Percentiles rank a stretch among this genome's conserved stretches.
Conservation (phyloP, 257 asterid species). For the Ilex asprella region DNA sequence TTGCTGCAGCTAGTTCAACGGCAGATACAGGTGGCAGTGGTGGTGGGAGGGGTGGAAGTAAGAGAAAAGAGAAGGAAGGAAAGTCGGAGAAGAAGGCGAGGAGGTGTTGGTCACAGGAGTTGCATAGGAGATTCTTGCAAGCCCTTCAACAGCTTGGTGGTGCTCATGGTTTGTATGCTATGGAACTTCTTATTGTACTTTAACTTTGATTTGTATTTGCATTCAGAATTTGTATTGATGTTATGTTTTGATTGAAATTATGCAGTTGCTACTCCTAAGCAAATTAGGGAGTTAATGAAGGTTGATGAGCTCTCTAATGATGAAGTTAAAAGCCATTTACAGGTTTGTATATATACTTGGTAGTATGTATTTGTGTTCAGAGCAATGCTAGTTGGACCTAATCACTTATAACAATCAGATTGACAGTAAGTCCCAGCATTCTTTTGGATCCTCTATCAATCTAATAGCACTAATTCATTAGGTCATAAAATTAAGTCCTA, state of each 20-base stretch:
- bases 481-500: too few relatives aligned
- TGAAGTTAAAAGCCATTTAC: conserved; percentile 74
- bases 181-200: not conserved
- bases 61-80: conserved; percentile 40
- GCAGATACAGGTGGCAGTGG: conserved; percentile 10
- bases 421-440: too few relatives aligned
- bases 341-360: conserved; percentile 30
- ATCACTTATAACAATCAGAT: too few relatives aligned
- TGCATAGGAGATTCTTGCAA: conserved; percentile 52
- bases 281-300: conserved; percentile 73
- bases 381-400: too few relatives aligned
- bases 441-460: too few relatives aligned
- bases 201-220: too few relatives aligned
- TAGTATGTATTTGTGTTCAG: too few relatives aligned
- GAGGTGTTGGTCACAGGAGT: conserved; percentile 66
- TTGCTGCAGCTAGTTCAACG: not conserved
- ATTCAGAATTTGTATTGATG: not conserved
- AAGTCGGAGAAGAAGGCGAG: conserved; percentile 43
- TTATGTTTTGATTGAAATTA: conserved; percentile 2
- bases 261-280: conserved; percentile 65
- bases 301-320: conserved; percentile 82
- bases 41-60: not conserved
- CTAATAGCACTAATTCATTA: too few relatives aligned
- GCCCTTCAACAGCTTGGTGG: conserved; percentile 67
- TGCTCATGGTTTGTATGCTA: conserved; percentile 38